Conservation (phyloP, 148 eudicot species). For the Camellia granthamiana region DNA sequence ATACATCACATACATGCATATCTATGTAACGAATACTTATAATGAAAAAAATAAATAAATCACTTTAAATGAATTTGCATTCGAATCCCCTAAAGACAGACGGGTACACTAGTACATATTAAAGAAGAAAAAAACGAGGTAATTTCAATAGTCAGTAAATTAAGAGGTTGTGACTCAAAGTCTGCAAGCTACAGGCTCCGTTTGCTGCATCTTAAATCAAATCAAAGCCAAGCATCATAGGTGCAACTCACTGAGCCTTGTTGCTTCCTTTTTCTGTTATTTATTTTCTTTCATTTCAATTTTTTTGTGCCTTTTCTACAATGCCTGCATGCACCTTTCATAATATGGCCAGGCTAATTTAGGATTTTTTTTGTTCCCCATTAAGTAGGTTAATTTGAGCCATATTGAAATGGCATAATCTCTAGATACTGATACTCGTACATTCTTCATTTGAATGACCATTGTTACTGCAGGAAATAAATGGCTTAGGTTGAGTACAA, state of each 20-base stretch:
- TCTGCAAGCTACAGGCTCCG: not conserved
- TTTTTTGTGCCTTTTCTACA: not conserved
- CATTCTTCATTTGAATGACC: not conserved
- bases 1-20: not conserved
- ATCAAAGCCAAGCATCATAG: not conserved
- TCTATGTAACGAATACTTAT: not conserved
- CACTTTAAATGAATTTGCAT: not conserved
- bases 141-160: not conserved
- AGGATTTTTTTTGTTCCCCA: not conserved
- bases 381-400: not conserved
- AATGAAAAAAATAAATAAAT: not conserved
- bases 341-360: not conserved
- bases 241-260: not conserved
- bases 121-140: not conserved
- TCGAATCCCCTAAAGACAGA: not conserved
- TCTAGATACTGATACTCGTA: not conserved
- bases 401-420: not conserved
- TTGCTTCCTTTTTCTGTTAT: not conserved
- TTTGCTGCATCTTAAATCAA: not conserved
- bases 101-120: not conserved
- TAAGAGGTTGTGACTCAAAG: not conserved
- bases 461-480: not conserved
- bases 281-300: not conserved
- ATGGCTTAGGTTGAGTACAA: slow-evolving; percentile 31
- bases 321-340: not conserved